Base-by-base conservation (phyloP, 139 green algal species). In the Chlorokybus atmophyticus region DNA sequence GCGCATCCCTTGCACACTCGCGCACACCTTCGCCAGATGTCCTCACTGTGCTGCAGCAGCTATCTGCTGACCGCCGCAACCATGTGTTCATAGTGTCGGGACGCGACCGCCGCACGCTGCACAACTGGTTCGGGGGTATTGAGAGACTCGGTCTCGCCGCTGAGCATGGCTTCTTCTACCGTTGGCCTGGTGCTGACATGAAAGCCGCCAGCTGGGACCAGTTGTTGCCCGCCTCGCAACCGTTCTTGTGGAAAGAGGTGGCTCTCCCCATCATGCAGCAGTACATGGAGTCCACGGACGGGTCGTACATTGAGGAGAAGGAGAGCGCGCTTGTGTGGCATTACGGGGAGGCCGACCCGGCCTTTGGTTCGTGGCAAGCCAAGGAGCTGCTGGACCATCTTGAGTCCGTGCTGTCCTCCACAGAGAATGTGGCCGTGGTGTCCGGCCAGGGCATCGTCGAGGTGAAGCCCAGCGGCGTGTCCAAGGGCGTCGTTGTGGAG, bases 321-420 rank as follows among this genome's bases (percentile, higher is more conserved):
- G 85, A 94, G 48, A 84, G 50, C 75, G 81, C 39, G 62, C 88
- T 56, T 75, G 67, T 96, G 49, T 98, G 91, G 91, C 80, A 95
- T 72, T 96, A 94, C 71, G 51, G 73, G 30, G 82, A 93, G 59
- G 87, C 90, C 1, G 90, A 98, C 70, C 87, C 90, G 1, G 91
- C 96, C 69, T 95, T 97, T 72, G 91, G 90, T 2, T 75, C 66
- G 26, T 95, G 84, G 86, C 90, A 98, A 40, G 87, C 87, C 62
- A 97, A 99, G 81, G 91, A 99, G 83, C 75, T 99, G 54, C 66
- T 95, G 44, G 89, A 97, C 74, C 91, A 99, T 58, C 66, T 99
- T 62, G 91, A 98, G 62, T 81, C 79, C 40, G 85, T 96, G 70
- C 75, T 99, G 29, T 74, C 50, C 40, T n/a, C n/a, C 35, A 93